Evolutionary conservation across 441 rosid species (phyloP).

Genomic region (Daphne laureola): DNA sequence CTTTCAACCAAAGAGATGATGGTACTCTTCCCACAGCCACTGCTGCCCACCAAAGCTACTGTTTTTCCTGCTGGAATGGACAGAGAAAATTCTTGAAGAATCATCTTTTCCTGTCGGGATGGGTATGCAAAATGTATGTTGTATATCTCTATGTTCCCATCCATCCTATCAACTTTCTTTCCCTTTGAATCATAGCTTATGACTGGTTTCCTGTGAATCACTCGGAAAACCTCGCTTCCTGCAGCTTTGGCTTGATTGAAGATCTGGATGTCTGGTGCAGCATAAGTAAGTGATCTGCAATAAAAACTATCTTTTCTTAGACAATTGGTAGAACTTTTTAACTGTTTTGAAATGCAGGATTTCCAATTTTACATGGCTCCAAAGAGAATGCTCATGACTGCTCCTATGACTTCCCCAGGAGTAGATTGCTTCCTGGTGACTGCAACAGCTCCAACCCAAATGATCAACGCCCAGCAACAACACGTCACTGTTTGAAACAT

Average conservation of each 20-base stretch:
- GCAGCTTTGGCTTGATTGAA: slow-evolving; percentile 69
- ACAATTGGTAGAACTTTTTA: neutral
- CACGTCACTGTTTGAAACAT: slow-evolving; percentile 53
- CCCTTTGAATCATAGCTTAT: slow-evolving; percentile 26
- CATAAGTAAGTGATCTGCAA: slow-evolving; percentile 53
- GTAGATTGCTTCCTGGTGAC: slow-evolving; percentile 32
- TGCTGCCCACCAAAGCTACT: slow-evolving; percentile 55
- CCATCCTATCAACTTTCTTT: slow-evolving; percentile 17
- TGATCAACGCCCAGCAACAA: slow-evolving; percentile 53
- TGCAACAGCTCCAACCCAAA: slow-evolving; percentile 53
- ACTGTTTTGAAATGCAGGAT: neutral
- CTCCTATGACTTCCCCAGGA: slow-evolving; percentile 52
- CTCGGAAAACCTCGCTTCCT: slow-evolving; percentile 44
- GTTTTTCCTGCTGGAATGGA: slow-evolving; percentile 56
- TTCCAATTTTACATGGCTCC: slow-evolving; percentile 44
- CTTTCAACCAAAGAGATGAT: slow-evolving; percentile 47
- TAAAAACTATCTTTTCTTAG: neutral
- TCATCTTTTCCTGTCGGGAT: slow-evolving; percentile 34
- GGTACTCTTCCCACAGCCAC: slow-evolving; percentile 72
- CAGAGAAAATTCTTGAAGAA: slow-evolving; percentile 46
- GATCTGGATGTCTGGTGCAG: slow-evolving; percentile 67
- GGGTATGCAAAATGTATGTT: slow-evolving; percentile 50
- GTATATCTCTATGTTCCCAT: slow-evolving; percentile 43
- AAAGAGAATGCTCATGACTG: slow-evolving; percentile 59
- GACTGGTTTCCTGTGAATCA: slow-evolving; percentile 38